Conservation (phyloP, 1,284 basidiomycete species). For the Bondarzewia mesenterica region DNA sequence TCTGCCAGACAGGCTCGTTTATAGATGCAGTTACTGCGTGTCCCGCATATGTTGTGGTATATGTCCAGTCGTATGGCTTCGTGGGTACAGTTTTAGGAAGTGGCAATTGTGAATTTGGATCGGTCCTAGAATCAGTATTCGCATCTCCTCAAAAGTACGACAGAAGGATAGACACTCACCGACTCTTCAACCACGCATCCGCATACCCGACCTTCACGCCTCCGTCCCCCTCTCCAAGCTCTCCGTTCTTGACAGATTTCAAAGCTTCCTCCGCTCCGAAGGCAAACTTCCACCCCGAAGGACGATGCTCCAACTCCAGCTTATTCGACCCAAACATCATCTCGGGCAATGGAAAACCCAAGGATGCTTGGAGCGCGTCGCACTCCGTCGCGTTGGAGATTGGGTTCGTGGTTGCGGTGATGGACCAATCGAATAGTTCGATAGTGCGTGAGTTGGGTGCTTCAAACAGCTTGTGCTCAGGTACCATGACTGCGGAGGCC, state of each 20-base stretch:
- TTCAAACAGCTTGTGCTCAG: slow-evolving; percentile 55
- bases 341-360: slow-evolving; percentile 85
- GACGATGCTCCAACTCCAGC: slow-evolving; percentile 55
- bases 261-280: slow-evolving; percentile 74
- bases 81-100: slow-evolving; percentile 69
- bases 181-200: slow-evolving; percentile 86
- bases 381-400: slow-evolving; percentile 73
- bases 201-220: slow-evolving; percentile 93
- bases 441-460: slow-evolving; percentile 61
- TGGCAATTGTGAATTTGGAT: slow-evolving; percentile 52
- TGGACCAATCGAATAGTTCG: slow-evolving; percentile 53
- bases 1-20: slow-evolving; percentile 31
- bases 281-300: slow-evolving; percentile 55
- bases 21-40: slow-evolving; percentile 27
- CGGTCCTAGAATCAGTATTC: slow-evolving; percentile 38
- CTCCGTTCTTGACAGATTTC: slow-evolving; percentile 66
- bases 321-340: slow-evolving; percentile 94
- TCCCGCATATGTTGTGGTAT: slow-evolving; percentile 84
- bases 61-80: slow-evolving; percentile 98
- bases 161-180: slow-evolving; percentile 34
- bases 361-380: slow-evolving; percentile 54
- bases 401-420: slow-evolving; percentile 57
- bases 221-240: slow-evolving; percentile 73
- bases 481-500: slow-evolving; percentile 38
- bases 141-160: not conserved